Percentiles rank a stretch among this genome's conserved stretches.
These are phyloP conservation scores for Xylaria bambusicola DNA, from an alignment of 495 filamentous ascomycete genomes.

Conservation along the genomic window DNA sequence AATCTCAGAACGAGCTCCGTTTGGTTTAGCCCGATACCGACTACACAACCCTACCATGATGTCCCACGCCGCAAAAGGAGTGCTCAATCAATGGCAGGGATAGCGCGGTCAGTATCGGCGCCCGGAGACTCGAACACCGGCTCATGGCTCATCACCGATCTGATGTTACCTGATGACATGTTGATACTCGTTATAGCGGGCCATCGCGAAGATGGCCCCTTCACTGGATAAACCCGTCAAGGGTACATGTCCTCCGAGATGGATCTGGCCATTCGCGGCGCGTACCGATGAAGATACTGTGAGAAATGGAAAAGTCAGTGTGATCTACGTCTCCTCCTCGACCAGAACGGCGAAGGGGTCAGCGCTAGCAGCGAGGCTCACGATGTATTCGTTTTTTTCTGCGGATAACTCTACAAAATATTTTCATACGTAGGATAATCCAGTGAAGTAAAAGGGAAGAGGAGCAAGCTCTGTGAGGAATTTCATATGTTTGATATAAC, in stretches of 20 bases:
- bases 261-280: conserved; percentile 27
- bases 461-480: neutral
- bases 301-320: neutral
- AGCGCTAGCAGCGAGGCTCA: conserved; percentile 15
- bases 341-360: neutral
- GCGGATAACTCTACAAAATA: neutral
- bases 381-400: neutral
- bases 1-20: conserved; percentile 69
- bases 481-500: neutral
- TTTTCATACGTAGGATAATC: too few species aligned
- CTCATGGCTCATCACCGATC: conserved; percentile 40
- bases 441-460: too few species aligned
- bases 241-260: conserved; percentile 29
- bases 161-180: conserved; percentile 38
- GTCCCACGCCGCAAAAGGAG: neutral
- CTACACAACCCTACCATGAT: conserved; percentile 11
- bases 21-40: conserved; percentile 22
- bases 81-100: conserved; percentile 13
- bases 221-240: conserved; percentile 37
- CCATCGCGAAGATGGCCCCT: conserved; percentile 26
- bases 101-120: conserved; percentile 15
- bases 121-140: conserved; percentile 37
- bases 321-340: neutral
- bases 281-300: conserved; percentile 28
- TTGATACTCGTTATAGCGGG: conserved; percentile 30